These are phyloP conservation scores for Quercus robur DNA, from an alignment of 306 rosid genomes.

Conservation along the genomic window DNA sequence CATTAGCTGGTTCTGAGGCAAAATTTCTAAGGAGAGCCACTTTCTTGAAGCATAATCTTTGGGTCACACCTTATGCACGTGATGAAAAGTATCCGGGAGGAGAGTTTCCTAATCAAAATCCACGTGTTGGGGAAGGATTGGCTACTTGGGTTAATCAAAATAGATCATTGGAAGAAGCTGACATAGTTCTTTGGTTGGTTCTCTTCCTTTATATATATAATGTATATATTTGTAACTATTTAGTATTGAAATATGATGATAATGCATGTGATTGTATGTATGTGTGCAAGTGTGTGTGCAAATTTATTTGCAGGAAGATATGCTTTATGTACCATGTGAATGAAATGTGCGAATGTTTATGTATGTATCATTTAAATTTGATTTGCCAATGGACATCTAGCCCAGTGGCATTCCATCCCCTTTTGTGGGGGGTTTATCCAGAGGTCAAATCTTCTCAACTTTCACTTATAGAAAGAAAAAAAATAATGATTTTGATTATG, in stretches of 20 bases:
- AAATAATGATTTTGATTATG: neutral
- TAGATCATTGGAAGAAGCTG: constrained; percentile 76
- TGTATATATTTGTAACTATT: neutral
- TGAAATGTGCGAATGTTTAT: neutral
- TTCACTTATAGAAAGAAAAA: no score
- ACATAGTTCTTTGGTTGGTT: constrained; percentile 77
- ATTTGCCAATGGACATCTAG: no score
- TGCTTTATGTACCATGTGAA: neutral
- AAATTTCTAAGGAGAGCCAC: constrained; percentile 79
- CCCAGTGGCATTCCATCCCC: no score
- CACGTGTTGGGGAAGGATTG: constrained; percentile 78
- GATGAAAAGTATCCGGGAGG: constrained; percentile 77
- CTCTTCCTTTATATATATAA: neutral
- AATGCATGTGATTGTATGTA: neutral
- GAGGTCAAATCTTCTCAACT: no score
- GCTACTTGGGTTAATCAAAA: constrained; percentile 75
- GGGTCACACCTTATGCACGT: constrained; percentile 66
- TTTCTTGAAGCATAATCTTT: constrained; percentile 79
- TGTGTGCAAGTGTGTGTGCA: neutral
- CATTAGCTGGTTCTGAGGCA: constrained; percentile 81
- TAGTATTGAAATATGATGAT: no score
- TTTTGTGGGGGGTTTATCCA: no score
- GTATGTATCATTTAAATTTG: neutral
- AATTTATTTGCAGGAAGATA: neutral
- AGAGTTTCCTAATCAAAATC: constrained; percentile 82